Conservation (phyloP, 352 stramenopile species). For the Globisporangium spiculum region DNA sequence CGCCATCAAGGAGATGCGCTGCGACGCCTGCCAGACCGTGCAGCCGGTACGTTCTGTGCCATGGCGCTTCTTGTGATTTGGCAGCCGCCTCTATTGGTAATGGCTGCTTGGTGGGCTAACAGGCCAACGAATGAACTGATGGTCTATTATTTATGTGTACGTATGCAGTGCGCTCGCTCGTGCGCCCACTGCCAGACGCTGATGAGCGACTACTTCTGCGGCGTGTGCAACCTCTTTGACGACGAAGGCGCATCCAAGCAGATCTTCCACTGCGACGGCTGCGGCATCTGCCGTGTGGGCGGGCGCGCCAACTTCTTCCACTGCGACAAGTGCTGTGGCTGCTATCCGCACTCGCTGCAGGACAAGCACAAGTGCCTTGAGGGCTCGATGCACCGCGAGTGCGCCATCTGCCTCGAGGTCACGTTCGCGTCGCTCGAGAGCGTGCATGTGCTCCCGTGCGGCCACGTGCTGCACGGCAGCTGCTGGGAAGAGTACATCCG, state of each 20-base stretch:
- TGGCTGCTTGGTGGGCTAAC: neutral
- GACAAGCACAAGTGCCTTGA: conserved; percentile 79
- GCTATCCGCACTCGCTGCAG: conserved; percentile 67
- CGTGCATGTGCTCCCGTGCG: conserved; percentile 68
- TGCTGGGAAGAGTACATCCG: conserved; percentile 67
- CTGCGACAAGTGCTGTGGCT: conserved; percentile 73
- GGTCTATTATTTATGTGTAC: neutral
- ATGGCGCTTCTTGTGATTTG: neutral
- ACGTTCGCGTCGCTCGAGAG: conserved; percentile 76
- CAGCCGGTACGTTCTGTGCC: conserved; percentile 45
- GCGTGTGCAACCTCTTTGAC: conserved; percentile 74
- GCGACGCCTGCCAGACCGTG: conserved; percentile 49
- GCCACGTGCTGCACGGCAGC: conserved; percentile 69
- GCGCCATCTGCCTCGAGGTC: conserved; percentile 78
- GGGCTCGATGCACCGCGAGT: conserved; percentile 79
- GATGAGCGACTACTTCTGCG: conserved; percentile 68
- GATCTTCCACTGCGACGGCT: conserved; percentile 75
- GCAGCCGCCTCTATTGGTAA: neutral
- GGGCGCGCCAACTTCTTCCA: conserved; percentile 81
- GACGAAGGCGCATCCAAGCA: conserved; percentile 54
- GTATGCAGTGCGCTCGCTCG: conserved; percentile 43
- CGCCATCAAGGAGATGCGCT: conserved; percentile 68
- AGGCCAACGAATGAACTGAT: neutral
- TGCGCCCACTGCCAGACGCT: conserved; percentile 41
- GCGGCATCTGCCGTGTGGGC: conserved; percentile 75